Conservation (phyloP, 495 filamentous ascomycete genomes). For the Chlorociboria aeruginascens region DNA sequence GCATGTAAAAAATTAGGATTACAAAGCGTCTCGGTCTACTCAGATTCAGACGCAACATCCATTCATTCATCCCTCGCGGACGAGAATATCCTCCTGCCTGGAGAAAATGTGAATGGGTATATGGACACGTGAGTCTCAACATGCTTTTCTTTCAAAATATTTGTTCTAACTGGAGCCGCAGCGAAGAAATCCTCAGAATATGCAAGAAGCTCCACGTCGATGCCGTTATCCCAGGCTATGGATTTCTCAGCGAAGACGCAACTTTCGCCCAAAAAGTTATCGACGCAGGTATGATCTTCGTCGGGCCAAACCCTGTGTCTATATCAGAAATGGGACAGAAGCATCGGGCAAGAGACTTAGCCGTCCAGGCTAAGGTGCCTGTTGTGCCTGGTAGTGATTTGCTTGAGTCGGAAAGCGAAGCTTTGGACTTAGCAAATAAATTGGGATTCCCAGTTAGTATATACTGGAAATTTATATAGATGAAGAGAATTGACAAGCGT, state of each 20-base stretch:
- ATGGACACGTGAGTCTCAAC: conserved; percentile 25
- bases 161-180: conserved; percentile 10
- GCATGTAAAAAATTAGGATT: conserved; percentile 31
- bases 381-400: conserved; percentile 68
- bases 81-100: conserved; percentile 34
- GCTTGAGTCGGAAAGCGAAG: conserved; percentile 33
- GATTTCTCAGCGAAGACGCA: conserved; percentile 89
- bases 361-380: conserved; percentile 78
- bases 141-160: background rate
- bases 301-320: conserved; percentile 76
- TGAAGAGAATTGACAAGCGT: background rate
- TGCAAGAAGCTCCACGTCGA: conserved; percentile 72
- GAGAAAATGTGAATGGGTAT: conserved; percentile 32
- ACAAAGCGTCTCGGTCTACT: conserved; percentile 41
- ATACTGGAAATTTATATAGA: background rate
- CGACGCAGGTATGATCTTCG: conserved; percentile 80
- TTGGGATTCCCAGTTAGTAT: conserved; percentile 37
- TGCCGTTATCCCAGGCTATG: conserved; percentile 89
- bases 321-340: conserved; percentile 97
- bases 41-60: conserved; percentile 41
- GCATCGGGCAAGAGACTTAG: conserved; percentile 78
- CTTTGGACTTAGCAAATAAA: conserved; percentile 26
- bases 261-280: conserved; percentile 73
- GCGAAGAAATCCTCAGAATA: conserved; percentile 58
- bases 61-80: conserved; percentile 42